Percentiles rank a stretch among this genome's conserved stretches.
Evolutionary conservation across 2,329 filamentous ascomycete species (phyloP).

Genomic region (Chaetoscypha palmicola): DNA sequence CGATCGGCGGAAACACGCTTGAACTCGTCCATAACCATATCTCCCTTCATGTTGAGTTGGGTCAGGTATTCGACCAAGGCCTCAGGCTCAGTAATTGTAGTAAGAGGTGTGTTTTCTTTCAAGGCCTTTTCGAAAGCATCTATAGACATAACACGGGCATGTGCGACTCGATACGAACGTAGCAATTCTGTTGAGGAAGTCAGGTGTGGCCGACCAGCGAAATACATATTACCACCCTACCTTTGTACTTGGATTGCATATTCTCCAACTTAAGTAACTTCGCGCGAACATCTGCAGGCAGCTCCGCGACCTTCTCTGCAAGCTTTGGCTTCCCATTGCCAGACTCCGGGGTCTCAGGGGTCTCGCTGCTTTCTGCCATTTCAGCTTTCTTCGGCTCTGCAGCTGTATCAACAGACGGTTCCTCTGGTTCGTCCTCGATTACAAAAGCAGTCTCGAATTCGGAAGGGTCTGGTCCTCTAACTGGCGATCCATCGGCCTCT

Average conservation of each 20-base stretch:
- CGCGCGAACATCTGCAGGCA: conserved; percentile 66
- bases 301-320: conserved; percentile 25
- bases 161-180: conserved; percentile 85
- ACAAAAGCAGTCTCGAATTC: conserved; percentile 84
- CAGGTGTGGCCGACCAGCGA: conserved; percentile 8
- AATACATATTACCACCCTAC: conserved; percentile 39
- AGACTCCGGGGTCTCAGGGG: conserved; percentile 26
- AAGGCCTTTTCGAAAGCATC: conserved; percentile 89
- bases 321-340: conserved; percentile 20
- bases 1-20: conserved; percentile 79
- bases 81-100: conserved; percentile 77
- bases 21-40: conserved; percentile 91
- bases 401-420: conserved; percentile 51
- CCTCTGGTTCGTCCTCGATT: conserved; percentile 72
- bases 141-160: conserved; percentile 77
- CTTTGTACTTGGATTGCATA: conserved; percentile 78
- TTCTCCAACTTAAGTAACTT: conserved; percentile 85
- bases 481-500: conserved; percentile 22
- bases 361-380: conserved; percentile 22
- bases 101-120: conserved; percentile 85
- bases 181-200: conserved; percentile 58
- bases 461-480: conserved; percentile 61
- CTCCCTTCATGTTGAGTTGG: conserved; percentile 75
- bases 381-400: conserved; percentile 29
- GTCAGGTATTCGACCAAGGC: conserved; percentile 85